Evolutionary conservation across 1,139 yeast genomes (phyloP).

Genomic region (Lodderomyces beijingensis): DNA sequence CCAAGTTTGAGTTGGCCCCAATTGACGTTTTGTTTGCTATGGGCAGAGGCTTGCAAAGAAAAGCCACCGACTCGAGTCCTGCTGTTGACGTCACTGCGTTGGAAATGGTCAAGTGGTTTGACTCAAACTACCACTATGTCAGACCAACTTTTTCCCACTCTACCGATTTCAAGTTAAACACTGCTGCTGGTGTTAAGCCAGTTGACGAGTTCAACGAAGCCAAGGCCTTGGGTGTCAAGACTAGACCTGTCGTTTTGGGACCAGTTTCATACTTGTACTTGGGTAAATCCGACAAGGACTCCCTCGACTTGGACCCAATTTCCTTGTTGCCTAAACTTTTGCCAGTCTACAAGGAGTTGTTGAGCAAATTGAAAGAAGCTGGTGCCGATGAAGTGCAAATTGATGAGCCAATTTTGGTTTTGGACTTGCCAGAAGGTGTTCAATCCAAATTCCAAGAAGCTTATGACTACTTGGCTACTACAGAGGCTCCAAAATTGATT

Average conservation of each 20-base stretch:
- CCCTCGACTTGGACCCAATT: slow-evolving; percentile 91
- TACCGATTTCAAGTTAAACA: slow-evolving; percentile 89
- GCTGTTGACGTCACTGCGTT: slow-evolving; percentile 98
- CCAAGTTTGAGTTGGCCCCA: slow-evolving; percentile 84
- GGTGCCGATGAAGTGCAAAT: slow-evolving; percentile 96
- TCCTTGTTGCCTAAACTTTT: slow-evolving; percentile 80
- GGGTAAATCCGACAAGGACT: slow-evolving; percentile 98
- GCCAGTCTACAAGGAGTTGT: slow-evolving; percentile 88
- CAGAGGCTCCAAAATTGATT: slow-evolving; percentile 71
- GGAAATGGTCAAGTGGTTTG: slow-evolving; percentile 99
- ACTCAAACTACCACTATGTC: slow-evolving; percentile 98
- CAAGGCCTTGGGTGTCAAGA: slow-evolving; percentile 89
- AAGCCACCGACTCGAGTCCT: slow-evolving; percentile 79
- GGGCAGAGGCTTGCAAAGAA: slow-evolving; percentile 99
- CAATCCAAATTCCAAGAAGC: slow-evolving; percentile 86
- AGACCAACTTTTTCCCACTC: slow-evolving; percentile 98
- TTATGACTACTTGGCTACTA: slow-evolving; percentile 63
- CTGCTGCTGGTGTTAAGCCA: slow-evolving; percentile 76
- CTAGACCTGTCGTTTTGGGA: slow-evolving; percentile 96
- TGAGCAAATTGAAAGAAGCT: slow-evolving; percentile 82
- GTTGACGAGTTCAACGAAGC: slow-evolving; percentile 98
- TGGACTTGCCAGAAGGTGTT: slow-evolving; percentile 83
- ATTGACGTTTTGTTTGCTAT: slow-evolving; percentile 94
- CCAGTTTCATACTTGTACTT: slow-evolving; percentile 92
- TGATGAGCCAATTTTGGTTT: slow-evolving; percentile 95